phyloP scores from a whole-genome alignment of 257 asterid genomes.

The Primulina eburnea region DNA sequence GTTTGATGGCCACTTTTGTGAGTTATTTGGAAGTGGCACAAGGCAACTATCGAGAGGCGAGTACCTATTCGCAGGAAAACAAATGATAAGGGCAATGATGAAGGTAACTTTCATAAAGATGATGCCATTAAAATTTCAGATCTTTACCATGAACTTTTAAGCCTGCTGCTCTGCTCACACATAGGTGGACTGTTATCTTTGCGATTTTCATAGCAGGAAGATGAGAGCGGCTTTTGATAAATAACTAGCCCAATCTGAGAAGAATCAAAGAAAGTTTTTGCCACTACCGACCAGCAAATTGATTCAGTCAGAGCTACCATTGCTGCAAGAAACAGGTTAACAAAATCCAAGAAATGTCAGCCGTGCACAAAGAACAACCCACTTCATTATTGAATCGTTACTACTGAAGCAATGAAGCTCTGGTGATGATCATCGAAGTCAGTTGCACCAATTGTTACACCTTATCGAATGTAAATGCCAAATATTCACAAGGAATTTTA shows the following conservation, averaged over 20 bases:
- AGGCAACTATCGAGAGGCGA: slow-evolving; percentile 73
- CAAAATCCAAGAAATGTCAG: slow-evolving; percentile 16
- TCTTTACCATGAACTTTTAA: slow-evolving; percentile 63
- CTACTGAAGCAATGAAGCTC: not conserved
- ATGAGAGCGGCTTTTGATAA: slow-evolving; percentile 72
- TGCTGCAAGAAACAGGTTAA: slow-evolving; percentile 50
- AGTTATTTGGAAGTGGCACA: slow-evolving; percentile 41
- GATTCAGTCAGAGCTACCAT: slow-evolving; percentile 78
- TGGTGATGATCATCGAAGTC: not conserved
- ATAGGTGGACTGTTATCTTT: slow-evolving; percentile 63
- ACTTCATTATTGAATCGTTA: not conserved
- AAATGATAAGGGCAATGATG: slow-evolving; percentile 9
- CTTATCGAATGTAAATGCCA: not conserved
- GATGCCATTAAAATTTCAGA: slow-evolving; percentile 2
- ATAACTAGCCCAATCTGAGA: slow-evolving; percentile 67
- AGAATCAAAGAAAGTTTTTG: slow-evolving; percentile 36
- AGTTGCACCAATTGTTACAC: not conserved
- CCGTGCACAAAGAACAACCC: slow-evolving; percentile 9
- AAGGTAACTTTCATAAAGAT: slow-evolving; percentile 10
- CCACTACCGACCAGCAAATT: slow-evolving; percentile 81
- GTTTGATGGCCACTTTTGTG: slow-evolving; percentile 65
- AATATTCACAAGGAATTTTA: not conserved
- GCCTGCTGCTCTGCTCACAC: slow-evolving; percentile 50
- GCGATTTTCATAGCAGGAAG: slow-evolving; percentile 71
- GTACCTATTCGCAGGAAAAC: slow-evolving; percentile 55